Conservation (phyloP, 805 yeast species). For the Pachysolen tannophilus region DNA sequence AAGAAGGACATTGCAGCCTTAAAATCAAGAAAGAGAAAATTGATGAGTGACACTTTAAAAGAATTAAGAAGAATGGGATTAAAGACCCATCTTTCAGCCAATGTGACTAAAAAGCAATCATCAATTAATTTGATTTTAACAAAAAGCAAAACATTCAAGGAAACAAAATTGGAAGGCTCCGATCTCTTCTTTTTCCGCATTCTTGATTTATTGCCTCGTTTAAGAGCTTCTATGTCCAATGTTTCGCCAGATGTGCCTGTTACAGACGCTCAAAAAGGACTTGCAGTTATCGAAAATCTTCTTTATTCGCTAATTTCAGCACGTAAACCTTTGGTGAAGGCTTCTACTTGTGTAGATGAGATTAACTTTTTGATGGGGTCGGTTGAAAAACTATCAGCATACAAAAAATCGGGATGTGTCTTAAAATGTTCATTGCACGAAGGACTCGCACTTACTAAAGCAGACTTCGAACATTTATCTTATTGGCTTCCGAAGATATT, state of each 20-base stretch:
- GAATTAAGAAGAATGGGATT: conserved; percentile 75
- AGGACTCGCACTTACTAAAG: conserved; percentile 5
- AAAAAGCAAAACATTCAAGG: conserved; percentile 37
- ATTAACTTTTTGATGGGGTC: conserved; percentile 6
- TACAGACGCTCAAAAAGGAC: conserved; percentile 64
- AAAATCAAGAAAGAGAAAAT: conserved; percentile 72
- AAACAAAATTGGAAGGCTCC: conserved; percentile 26
- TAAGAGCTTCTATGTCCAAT: conserved; percentile 54
- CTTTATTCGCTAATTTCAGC: conserved; percentile 47
- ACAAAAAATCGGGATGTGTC: not conserved
- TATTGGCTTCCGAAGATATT: conserved; percentile 30
- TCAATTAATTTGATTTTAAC: conserved; percentile 59
- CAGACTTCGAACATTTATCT: conserved; percentile 1
- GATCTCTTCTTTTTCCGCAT: conserved; percentile 60
- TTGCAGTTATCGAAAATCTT: conserved; percentile 70
- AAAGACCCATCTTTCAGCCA: conserved; percentile 55
- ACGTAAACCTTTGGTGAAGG: conserved; percentile 37
- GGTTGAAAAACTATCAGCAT: conserved; percentile 1
- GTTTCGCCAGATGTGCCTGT: conserved; percentile 71
- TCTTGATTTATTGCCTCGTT: conserved; percentile 72
- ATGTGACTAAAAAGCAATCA: conserved; percentile 53
- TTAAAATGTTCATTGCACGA: too few relatives aligned
- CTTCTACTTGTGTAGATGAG: conserved; percentile 13
- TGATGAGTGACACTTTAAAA: conserved; percentile 68
- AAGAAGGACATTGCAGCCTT: conserved; percentile 65